Conservation (phyloP, 768 basidiomycete species). For the Podaxis carcinomalis region DNA sequence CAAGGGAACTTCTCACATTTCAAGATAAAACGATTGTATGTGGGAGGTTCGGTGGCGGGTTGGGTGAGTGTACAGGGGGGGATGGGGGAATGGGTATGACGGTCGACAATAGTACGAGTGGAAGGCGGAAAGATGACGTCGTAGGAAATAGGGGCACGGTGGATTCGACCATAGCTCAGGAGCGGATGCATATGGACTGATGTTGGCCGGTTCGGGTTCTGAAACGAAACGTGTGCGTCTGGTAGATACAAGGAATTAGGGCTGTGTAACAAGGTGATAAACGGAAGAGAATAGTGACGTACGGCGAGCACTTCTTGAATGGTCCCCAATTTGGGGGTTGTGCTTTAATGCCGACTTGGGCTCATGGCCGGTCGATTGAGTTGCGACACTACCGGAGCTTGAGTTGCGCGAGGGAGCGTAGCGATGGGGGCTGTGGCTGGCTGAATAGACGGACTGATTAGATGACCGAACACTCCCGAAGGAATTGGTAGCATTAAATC, state of each 20-base stretch:
- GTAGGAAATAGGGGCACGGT: constrained; percentile 59
- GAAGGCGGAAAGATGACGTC: constrained; percentile 56
- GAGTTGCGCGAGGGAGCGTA: constrained; percentile 31
- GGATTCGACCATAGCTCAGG: constrained; percentile 49
- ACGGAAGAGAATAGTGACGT: constrained; percentile 16
- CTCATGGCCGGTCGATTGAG: constrained; percentile 24
- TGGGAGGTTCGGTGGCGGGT: constrained; percentile 63
- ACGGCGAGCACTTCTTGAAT: constrained; percentile 32
- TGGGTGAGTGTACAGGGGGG: constrained; percentile 53
- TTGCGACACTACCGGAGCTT: constrained; percentile 34
- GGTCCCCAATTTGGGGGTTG: constrained; percentile 37
- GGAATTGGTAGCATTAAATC: constrained; percentile 21
- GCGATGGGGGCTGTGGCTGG: constrained; percentile 21
- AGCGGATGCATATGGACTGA: constrained; percentile 61
- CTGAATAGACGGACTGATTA: constrained; percentile 41
- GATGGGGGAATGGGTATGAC: constrained; percentile 47
- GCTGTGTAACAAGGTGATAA: background rate
- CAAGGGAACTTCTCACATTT: constrained; percentile 58
- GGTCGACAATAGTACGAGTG: constrained; percentile 52
- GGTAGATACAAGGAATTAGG: background rate
- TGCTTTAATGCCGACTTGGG: constrained; percentile 44
- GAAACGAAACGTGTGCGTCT: constrained; percentile 31
- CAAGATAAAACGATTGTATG: constrained; percentile 40
- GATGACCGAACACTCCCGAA: constrained; percentile 45
- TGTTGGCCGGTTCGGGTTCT: constrained; percentile 27